Evolutionary conservation across 305 asterid genomes (phyloP), one percentile per base, ranked within the genome.

Genomic region (Fraxinus velutina): DNA sequence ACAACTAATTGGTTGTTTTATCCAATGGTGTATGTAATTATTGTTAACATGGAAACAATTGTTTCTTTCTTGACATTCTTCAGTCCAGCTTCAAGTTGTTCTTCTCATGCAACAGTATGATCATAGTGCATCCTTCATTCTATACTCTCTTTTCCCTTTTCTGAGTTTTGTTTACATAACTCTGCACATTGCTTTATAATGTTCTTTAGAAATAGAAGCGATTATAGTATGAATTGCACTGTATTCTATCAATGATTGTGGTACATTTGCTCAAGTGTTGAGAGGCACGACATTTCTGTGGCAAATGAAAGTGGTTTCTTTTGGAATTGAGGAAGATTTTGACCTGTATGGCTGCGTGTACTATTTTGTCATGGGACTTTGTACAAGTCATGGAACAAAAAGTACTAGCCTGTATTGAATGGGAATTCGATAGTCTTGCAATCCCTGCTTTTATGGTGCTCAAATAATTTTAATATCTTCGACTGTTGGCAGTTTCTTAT

Each of bases 251-350:
- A 8, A 34, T 74, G 60, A 30, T 24, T 27, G 13, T 55, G 74
- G n/a, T 73, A 29, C 73, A 33, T 68, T 30, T 33, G 27, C 44
- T 36, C n/a, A 22, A 52, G 34, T 78, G 39, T 42, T 27, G 29
- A 29, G 44, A 78, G 64, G 77, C 77, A 77, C 5, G 85, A 55
- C 10, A 17, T 60, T 17, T 17, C 0, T 44, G 39, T 60, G 76
- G 44, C 64, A 29, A 29, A 60, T 80, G 70, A 27, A 50, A 64
- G 75, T 77, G 24, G 77, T 37, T 30, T 72, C 12, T 17, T 2
- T 77, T 55, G 29, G 73, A 10, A 79, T 82, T 70, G 74, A n/a
- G 78, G 36, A 78, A 60, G 24, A 9, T 47, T 19, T 27, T 81
- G 74, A 71, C 32, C 71, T 22, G 71, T 19, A 8, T 60, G 30